Percentiles rank a stretch among this genome's conserved stretches.
Evolutionary conservation across 768 basidiomycete genomes (phyloP).

Genomic region (Amanita rimosa): DNA sequence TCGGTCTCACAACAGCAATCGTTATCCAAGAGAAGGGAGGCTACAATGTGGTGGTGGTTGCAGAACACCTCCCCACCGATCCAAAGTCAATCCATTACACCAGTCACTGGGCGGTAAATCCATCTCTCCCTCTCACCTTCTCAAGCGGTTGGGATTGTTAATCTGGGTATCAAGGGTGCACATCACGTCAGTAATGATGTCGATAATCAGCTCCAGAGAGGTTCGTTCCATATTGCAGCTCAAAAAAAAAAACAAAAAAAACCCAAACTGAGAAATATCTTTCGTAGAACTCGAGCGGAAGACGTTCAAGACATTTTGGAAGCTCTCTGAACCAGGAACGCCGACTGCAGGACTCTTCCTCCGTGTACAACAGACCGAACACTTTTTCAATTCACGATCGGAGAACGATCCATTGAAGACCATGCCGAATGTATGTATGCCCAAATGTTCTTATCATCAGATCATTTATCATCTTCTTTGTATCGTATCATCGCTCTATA

Average conservation of each 20-base stretch:
- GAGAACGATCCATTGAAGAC: conserved; percentile 32
- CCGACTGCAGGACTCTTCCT: conserved; percentile 52
- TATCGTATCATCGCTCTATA: conserved; percentile 9
- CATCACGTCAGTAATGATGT: conserved; percentile 59
- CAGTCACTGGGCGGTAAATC: conserved; percentile 70
- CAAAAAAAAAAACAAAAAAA: no score
- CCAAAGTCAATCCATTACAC: conserved; percentile 66
- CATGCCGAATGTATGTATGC: conserved; percentile 46
- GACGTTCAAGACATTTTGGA: conserved; percentile 71
- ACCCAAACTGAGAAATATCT: neutral
- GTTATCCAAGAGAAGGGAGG: conserved; percentile 52
- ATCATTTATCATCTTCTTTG: neutral
- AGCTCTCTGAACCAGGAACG: conserved; percentile 48
- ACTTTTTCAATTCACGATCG: conserved; percentile 30
- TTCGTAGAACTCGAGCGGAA: conserved; percentile 53
- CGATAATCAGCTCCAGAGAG: conserved; percentile 39
- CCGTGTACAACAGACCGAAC: conserved; percentile 52
- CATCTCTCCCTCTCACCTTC: no score
- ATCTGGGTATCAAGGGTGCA: conserved; percentile 47
- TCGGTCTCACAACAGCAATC: conserved; percentile 69
- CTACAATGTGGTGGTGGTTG: conserved; percentile 58
- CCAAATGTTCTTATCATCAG: neutral
- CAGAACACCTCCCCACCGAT: conserved; percentile 65
- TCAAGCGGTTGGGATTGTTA: no score
- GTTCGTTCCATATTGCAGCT: conserved; percentile 21